Evolutionary conservation across 805 yeast species (phyloP).

Genomic region (Ogataea ramenticola): DNA sequence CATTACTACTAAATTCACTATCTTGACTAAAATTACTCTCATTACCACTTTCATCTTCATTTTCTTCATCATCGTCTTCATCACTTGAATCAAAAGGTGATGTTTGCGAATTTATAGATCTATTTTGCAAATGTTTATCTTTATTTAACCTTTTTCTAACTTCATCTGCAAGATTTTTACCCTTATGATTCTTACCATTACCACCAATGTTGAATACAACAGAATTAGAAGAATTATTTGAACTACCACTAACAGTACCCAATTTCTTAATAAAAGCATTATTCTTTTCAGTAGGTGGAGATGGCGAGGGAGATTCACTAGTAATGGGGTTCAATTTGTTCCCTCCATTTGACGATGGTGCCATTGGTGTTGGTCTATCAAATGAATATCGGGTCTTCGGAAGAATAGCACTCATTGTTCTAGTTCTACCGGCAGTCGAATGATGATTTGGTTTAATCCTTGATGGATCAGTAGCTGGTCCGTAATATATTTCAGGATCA

Average conservation of each 20-base stretch:
- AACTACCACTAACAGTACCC: neutral
- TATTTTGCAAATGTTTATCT: neutral
- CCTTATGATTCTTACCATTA: neutral
- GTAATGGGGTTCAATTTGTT: neutral
- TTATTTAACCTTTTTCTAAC: neutral
- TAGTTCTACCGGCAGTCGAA: constrained; percentile 34
- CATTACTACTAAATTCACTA: neutral
- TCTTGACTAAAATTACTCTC: neutral
- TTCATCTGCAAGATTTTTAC: neutral
- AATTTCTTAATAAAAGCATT: neutral
- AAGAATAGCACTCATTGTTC: constrained; percentile 43
- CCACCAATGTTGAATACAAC: neutral
- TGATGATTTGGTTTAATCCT: constrained; percentile 31
- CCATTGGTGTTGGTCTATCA: neutral
- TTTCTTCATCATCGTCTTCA: constrained; percentile 6
- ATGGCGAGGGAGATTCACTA: constrained; percentile 5
- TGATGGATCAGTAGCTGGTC: constrained; percentile 52
- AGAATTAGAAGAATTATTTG: neutral
- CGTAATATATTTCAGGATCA: constrained; percentile 63
- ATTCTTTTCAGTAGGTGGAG: constrained; percentile 3
- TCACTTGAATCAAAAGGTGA: constrained; percentile 10
- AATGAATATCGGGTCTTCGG: constrained; percentile 14
- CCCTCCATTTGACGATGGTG: too few species aligned
- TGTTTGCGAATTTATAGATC: neutral
- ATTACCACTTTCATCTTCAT: neutral